Evolutionary conservation across 805 yeast species (phyloP).

Genomic region (Yarrowia sp.): DNA sequence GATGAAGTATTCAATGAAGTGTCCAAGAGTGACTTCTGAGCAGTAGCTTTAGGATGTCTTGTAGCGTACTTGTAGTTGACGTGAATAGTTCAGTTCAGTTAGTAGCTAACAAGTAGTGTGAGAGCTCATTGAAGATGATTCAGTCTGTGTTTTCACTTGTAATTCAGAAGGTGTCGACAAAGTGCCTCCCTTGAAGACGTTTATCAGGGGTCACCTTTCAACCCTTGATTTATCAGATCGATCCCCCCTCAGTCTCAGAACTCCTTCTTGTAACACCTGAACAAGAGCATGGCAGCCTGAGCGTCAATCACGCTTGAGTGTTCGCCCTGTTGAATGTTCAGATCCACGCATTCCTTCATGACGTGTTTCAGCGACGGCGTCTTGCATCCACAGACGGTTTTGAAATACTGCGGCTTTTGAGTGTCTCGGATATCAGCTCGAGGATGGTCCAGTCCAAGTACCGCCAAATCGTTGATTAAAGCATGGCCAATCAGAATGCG

Average conservation of each 20-base stretch:
- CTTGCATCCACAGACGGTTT: slow-evolving; percentile 66
- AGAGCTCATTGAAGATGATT: too few relatives aligned
- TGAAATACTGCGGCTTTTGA: slow-evolving; percentile 64
- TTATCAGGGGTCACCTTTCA: too few relatives aligned
- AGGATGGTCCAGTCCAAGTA: slow-evolving; percentile 73
- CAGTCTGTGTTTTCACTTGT: too few relatives aligned
- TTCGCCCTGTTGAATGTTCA: slow-evolving; percentile 72
- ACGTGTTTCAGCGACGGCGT: slow-evolving; percentile 77
- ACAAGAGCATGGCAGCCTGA: slow-evolving; percentile 83
- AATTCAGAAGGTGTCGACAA: too few relatives aligned
- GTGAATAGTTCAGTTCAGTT: too few relatives aligned
- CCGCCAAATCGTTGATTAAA: slow-evolving; percentile 75
- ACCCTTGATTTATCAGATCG: too few relatives aligned
- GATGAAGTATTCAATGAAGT: background rate
- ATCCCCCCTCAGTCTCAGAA: background rate
- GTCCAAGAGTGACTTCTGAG: background rate
- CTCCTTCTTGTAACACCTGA: slow-evolving; percentile 60
- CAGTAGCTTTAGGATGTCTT: too few relatives aligned
- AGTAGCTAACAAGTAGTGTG: too few relatives aligned
- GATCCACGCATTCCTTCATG: slow-evolving; percentile 60
- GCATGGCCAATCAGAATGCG: slow-evolving; percentile 79
- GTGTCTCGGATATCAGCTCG: slow-evolving; percentile 73
- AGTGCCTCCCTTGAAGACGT: too few relatives aligned
- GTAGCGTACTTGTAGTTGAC: too few relatives aligned
- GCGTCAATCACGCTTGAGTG: slow-evolving; percentile 95